Evolutionary conservation across 495 filamentous ascomycete species (phyloP).

Genomic region (Hypoxylon fuscum): DNA sequence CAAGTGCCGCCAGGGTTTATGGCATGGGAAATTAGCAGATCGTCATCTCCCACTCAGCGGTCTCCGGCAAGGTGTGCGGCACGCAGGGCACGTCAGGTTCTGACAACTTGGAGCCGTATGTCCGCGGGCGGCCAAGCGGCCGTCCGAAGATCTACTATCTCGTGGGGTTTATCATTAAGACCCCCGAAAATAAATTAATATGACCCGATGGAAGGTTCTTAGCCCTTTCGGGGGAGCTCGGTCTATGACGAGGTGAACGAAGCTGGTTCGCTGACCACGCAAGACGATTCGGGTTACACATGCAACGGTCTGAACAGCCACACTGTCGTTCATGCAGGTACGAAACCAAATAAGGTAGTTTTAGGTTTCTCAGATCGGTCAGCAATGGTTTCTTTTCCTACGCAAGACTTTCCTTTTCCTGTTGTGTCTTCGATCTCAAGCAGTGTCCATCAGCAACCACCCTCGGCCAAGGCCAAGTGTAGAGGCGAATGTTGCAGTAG

Average conservation of each 20-base stretch:
- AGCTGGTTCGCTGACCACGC: background rate
- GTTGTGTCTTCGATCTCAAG: slow-evolving; percentile 15
- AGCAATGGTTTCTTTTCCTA: background rate
- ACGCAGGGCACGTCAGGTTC: slow-evolving; percentile 10
- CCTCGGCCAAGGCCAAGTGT: slow-evolving; percentile 12
- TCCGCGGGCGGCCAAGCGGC: slow-evolving; percentile 24
- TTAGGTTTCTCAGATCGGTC: slow-evolving; percentile 1
- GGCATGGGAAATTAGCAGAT: slow-evolving; percentile 25
- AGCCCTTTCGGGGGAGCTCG: background rate
- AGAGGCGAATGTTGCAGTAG: slow-evolving; percentile 16
- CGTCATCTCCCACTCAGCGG: slow-evolving; percentile 35
- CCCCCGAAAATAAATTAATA: slow-evolving; percentile 19
- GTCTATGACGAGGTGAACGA: slow-evolving; percentile 6
- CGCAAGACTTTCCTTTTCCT: slow-evolving; percentile 11
- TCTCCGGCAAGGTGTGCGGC: slow-evolving; percentile 12
- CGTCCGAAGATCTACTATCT: slow-evolving; percentile 26
- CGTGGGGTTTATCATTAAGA: slow-evolving; percentile 35
- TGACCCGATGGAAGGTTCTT: slow-evolving; percentile 3
- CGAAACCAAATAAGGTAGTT: slow-evolving; percentile 3
- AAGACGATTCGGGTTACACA: slow-evolving; percentile 18
- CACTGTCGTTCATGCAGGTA: slow-evolving; percentile 8
- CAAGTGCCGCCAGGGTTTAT: slow-evolving; percentile 29
- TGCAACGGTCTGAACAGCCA: slow-evolving; percentile 17
- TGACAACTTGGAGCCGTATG: slow-evolving; percentile 27
- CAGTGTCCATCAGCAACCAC: slow-evolving; percentile 2